Base-by-base conservation (phyloP, 768 basidiomycete genomes). In the Macrocybe gigantea region DNA sequence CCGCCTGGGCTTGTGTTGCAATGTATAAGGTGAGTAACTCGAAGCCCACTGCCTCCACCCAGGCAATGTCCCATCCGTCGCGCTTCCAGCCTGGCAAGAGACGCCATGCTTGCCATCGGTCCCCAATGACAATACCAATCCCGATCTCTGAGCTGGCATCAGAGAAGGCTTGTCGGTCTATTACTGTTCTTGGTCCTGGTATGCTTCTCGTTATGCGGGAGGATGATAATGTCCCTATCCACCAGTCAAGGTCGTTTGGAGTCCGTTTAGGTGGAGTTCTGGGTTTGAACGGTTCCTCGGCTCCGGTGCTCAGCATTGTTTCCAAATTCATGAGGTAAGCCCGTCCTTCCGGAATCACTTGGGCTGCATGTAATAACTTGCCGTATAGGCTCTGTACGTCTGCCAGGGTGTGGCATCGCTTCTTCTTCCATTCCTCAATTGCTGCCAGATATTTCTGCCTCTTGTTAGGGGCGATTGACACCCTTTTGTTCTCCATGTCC, bases 41-140 rank as follows among this genome's bases (percentile, higher is more conserved):
- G 44, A 79, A 69, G 0, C 69, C 68, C 7, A 75, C 51, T 0
- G 67, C 68, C 52, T 79, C 73, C 0, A 72, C 74, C 74, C 75
- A 79, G 0, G 57, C 57, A 46, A 78, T 79, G 47, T 77, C 69
- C 1, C 63, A 33, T 0, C 57, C 38, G n/a, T 60, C 52, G 1
- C 43, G 22, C 10, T 60, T 41, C 71, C 70, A 74, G 0, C 59
- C 61, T 1, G 58, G 60, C 2, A 56, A 14, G 9, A 72, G 63
- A 0, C 40, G 7, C 64, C 65, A 71, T 0, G 68, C 66, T 70
- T 55, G 35, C 44, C 43, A 40, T 69, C n/a, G n/a, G n/a, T n/a
- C n/a, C n/a, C n/a, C n/a, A n/a, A n/a, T n/a, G n/a, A n/a, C n/a
- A n/a, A n/a, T 57, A 3, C 55, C 52, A 10, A 67, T 61, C 1